Base-by-base conservation (phyloP, 352 stramenopile species). In the Globisporangium barbulae region DNA sequence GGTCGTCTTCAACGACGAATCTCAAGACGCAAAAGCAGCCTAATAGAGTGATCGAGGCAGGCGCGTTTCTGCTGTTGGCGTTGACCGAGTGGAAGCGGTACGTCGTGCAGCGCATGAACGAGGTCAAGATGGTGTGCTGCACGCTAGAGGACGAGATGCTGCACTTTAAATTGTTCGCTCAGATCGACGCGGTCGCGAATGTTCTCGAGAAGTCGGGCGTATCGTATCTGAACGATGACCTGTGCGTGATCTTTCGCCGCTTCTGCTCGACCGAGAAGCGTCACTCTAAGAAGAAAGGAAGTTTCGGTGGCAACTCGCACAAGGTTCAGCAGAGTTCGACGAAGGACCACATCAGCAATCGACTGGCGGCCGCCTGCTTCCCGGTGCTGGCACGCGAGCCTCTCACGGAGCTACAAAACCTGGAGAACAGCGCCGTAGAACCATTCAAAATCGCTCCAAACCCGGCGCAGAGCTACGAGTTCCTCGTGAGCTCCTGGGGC, bases 81-180 rank as follows among this genome's bases (percentile, higher is more conserved):
- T 45, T 93, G 10, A 45, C 75, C 17, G 85, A 94, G 61, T 94
- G 85, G 83, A 77, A 86, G 39, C 73, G 71, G 2, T 92, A 92
- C 59, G 70, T 93, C 15, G 68, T 88, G 21, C 62, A 80, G n/a
- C 77, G 81, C 12, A 78, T 94, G 53, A 83, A 89, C 61, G 82
- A 91, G 35, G 61, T 94, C 2, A 77, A 78, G 5, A 73, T 89
- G 17, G 71, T 79, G 13, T 91, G 81, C 53, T 86, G 73, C 59
- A 68, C 65, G 17, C 74, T 84, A 33, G 75, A 90, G 31, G 78
- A 84, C 30, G 81, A 91, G 13, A 72, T 91, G 45, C 47, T 59
- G 0, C 75, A 79, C 0, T 86, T 90, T 57, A 79, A 85, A 17
- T 28, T 73, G 15, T 72, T 85, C 19, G 25, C 86, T 8, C 76